Percentiles rank a stretch among this genome's conserved stretches.
phyloP scores from a whole-genome alignment of 371 early-diverging fungal species.

The Mortierella sp. region DNA sequence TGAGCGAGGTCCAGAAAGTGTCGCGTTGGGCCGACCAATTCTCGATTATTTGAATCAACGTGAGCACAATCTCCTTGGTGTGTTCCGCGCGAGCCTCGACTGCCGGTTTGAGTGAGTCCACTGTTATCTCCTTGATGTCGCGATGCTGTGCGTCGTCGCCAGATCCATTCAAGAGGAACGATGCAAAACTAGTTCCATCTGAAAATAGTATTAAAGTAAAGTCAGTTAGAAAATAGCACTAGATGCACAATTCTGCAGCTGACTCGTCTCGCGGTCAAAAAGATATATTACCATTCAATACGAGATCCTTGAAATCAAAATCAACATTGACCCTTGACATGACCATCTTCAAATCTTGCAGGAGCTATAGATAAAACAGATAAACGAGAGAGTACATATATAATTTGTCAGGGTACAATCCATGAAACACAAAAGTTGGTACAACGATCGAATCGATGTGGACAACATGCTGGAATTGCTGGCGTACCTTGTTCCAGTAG shows the following conservation, averaged over 20 bases:
- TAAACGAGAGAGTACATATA: not conserved
- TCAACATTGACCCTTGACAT: conserved; percentile 47
- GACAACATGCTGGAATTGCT: not conserved
- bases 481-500: conserved; percentile 59
- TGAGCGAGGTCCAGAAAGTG: conserved; percentile 35
- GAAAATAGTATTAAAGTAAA: not conserved
- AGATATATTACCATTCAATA: conserved; percentile 33
- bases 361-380: conserved; percentile 27
- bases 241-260: not conserved
- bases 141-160: conserved; percentile 12
- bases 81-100: conserved; percentile 34
- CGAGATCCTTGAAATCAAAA: conserved; percentile 38
- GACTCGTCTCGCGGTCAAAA: not conserved
- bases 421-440: not conserved
- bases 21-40: conserved; percentile 43
- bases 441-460: too few species aligned
- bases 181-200: conserved; percentile 41
- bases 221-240: not conserved
- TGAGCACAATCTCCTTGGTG: conserved; percentile 49
- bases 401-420: not conserved
- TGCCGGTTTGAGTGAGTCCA: conserved; percentile 29
- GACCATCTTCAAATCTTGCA: conserved; percentile 54
- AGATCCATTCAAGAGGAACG: conserved; percentile 35
- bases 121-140: conserved; percentile 29
- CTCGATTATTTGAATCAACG: conserved; percentile 35